Evolutionary conservation across 257 asterid species (phyloP), one percentile per base, ranked within the genome.

Genomic region (Solanum pimpinellifolium): DNA sequence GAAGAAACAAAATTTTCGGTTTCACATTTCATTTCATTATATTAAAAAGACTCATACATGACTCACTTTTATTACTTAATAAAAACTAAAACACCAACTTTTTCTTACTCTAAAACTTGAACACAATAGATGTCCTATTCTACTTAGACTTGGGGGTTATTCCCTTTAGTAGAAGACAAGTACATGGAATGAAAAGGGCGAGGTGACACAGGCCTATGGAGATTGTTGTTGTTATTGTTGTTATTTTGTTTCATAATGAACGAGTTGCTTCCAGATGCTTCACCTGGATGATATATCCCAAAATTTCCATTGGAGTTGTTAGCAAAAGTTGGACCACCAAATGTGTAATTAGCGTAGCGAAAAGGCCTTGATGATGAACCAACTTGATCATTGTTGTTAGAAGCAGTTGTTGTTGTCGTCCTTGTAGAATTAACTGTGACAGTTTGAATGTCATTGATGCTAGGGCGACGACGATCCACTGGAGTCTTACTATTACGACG

Each of bases 381-480:
- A 20, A 1, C 16, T 27, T 27, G 84, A 12, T 14, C 1, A 44
- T 25, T 78, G 39, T 78, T 78, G 25, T 27, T 44, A 1, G 27
- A 4, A 78, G 27, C 16, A 78, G 37, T 5, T 3, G 23, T 44
- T 52, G 13, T 35, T 18, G 66, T 27, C 2, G 41, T 47, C 13
- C 42, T 47, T 16, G 6, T 27, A 46, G 41, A 39, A 6, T 16
- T 46, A 78, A 46, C 66, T 10, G 27, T 46, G 66, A 46, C 27
- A 5, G 42, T 78, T 15, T 16, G 84, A 37, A 88, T 88, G 88
- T 94, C 97, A 39, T 94, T 92, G 47, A 92, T 92, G 92, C 95
- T 93, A 2, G 37, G 37, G 8, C 62, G 23, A 46, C 6, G 94
- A 49, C 86, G 80, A n/a, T 85, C 88, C 5, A 16, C 1, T 1